Evolutionary conservation across 441 rosid genomes (phyloP).

Genomic region (Erodium chrysanthum): DNA sequence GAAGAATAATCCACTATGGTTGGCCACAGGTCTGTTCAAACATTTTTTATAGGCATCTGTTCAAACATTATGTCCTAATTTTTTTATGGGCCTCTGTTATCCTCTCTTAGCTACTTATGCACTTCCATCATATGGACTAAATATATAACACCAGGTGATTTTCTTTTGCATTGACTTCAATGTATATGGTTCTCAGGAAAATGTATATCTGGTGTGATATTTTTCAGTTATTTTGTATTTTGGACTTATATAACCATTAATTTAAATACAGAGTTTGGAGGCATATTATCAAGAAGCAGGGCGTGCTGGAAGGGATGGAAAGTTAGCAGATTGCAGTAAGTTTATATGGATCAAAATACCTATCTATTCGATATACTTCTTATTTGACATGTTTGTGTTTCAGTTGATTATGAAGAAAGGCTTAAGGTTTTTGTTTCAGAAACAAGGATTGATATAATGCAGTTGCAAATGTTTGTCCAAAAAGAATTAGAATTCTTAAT

Average conservation of each 20-base stretch:
- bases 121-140: neutral
- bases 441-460: neutral
- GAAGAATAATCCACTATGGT: constrained; percentile 81
- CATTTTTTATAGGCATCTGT: too few relatives aligned
- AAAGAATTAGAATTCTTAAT: neutral
- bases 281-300: constrained; percentile 98
- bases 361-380: neutral
- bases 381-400: constrained; percentile 1
- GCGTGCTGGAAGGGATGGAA: constrained; percentile 94
- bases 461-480: neutral
- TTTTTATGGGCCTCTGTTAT: neutral
- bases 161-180: constrained; percentile 4
- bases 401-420: neutral
- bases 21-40: constrained; percentile 68
- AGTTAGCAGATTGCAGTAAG: constrained; percentile 77
- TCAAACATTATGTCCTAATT: neutral
- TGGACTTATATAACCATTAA: constrained; percentile 8
- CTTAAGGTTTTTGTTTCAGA: neutral
- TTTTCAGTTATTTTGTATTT: constrained; percentile 7
- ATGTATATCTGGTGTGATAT: neutral
- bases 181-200: neutral
- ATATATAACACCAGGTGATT: neutral
- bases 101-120: neutral
- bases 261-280: constrained; percentile 64
- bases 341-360: neutral